Base-by-base conservation (phyloP, 1,139 yeast genomes). In the Candida tropicalis region DNA sequence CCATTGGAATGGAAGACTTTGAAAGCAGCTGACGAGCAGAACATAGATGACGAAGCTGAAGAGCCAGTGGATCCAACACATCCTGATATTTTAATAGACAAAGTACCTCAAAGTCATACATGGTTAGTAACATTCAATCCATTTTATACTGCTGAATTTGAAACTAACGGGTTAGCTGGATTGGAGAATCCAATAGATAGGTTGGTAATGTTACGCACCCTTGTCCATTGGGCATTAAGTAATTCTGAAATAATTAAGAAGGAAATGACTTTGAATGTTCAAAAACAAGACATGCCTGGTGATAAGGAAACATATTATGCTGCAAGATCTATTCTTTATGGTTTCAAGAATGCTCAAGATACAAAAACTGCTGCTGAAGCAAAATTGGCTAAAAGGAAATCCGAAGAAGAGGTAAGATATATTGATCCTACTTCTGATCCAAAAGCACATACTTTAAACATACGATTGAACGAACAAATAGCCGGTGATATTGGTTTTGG, bases 221-320 rank as follows among this genome's bases (percentile, higher is more conserved):
- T 81, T 45, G 65, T 68, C 1, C 75, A 73, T 45, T 81, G 85
- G 85, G 63, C 76, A 26, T 52, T 74, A 3, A 53, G 73, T 0
- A 57, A 70, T 9, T 77, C 82, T 0, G 75, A 73, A 15, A 54
- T 58, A 3, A 62, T 80, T 4, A 79, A 69, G 50, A 50, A 59
- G 4, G 67, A 63, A 35, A 63, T 79, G n/a, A 47, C 58, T 9
- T 56, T 49, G 10, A 56, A 54, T 23, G 42, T 68, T 3, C 68
- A 62, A 35, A 53, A 57, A 16, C 78, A 72, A 46, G 79, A 75
- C 46, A 50, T 72, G 4, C 68, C 75, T 0, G 76, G 76, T 1
- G 77, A 70, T 35, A 72, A 70, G 44, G 78, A 73, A 35, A 73
- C 80, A 0, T 59, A 53, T 39, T 77, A 76, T 49, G 74, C 60